A percentile compares a stretch with the other conserved stretches of the same genome.
These are phyloP conservation scores for Hypoxylon crocopeplum DNA, from an alignment of 495 filamentous ascomycete genomes.

Conservation along the genomic window DNA sequence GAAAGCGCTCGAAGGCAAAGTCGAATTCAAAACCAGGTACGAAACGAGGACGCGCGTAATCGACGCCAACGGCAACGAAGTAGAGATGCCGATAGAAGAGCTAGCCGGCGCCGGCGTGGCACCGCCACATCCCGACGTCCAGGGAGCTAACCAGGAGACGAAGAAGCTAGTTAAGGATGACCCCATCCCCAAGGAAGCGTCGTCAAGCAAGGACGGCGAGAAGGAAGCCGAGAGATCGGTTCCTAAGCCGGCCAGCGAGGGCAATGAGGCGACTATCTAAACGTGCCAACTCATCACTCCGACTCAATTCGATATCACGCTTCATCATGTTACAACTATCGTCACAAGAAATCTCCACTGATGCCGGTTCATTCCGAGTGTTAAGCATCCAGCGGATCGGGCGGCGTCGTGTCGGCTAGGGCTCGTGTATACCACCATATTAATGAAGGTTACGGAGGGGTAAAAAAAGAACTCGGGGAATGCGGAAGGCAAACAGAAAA, in stretches of 20 bases:
- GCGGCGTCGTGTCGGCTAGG: conserved; percentile 14
- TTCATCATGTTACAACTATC: conserved; percentile 5
- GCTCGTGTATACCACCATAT: conserved; percentile 32
- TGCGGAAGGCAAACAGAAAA: conserved; percentile 22
- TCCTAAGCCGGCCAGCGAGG: conserved; percentile 78
- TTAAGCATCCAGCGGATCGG: conserved; percentile 10
- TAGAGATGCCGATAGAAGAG: conserved; percentile 51
- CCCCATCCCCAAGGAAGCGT: conserved; percentile 54
- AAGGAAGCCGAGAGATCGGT: conserved; percentile 62
- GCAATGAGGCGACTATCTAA: conserved; percentile 65
- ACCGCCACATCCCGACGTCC: conserved; percentile 83
- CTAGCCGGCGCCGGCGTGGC: conserved; percentile 56
- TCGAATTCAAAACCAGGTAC: conserved; percentile 92
- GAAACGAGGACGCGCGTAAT: conserved; percentile 88
- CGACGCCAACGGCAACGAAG: conserved; percentile 76
- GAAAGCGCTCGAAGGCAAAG: conserved; percentile 83
- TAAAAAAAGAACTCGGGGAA: conserved; percentile 17
- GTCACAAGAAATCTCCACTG: conserved; percentile 23
- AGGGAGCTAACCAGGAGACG: conserved; percentile 75
- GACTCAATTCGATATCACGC: conserved; percentile 4
- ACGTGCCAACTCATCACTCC: not conserved
- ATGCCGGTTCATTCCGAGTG: conserved; percentile 13
- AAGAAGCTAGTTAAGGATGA: conserved; percentile 49
- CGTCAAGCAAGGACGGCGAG: conserved; percentile 69
- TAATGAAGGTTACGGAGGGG: conserved; percentile 34